These are phyloP conservation scores for Aureobasidium musti DNA, from an alignment of 2,329 filamentous ascomycete genomes.

Conservation along the genomic window DNA sequence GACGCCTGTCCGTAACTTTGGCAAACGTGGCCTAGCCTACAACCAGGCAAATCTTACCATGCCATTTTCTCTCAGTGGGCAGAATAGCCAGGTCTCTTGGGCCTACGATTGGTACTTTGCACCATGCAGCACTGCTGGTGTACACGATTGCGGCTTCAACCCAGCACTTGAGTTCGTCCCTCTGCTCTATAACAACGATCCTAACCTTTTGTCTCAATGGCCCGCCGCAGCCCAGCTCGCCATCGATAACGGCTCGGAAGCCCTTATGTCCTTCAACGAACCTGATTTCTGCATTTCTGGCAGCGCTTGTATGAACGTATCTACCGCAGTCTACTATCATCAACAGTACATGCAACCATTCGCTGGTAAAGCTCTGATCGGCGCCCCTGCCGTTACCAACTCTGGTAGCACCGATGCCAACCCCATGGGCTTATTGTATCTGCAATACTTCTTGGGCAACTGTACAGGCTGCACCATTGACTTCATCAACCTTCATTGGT, in stretches of 20 bases:
- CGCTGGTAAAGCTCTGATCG: conserved; percentile 52
- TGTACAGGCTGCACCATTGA: conserved; percentile 58
- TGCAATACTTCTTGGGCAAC: conserved; percentile 53
- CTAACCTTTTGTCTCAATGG: conserved; percentile 34
- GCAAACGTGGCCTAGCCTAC: conserved; percentile 67
- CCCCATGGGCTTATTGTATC: conserved; percentile 55
- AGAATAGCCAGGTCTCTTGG: conserved; percentile 36
- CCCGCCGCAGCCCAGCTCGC: conserved; percentile 33
- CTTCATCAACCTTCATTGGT: conserved; percentile 66
- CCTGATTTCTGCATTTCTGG: conserved; percentile 54
- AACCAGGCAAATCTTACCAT: conserved; percentile 58
- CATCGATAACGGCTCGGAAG: conserved; percentile 45
- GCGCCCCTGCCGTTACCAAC: conserved; percentile 63
- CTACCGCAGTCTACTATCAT: conserved; percentile 54
- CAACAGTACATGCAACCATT: conserved; percentile 57
- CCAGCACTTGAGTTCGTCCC: conserved; percentile 36
- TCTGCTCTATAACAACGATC: conserved; percentile 35
- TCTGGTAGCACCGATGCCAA: conserved; percentile 42
- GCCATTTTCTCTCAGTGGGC: conserved; percentile 45
- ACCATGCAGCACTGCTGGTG: conserved; percentile 25
- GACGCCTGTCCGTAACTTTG: conserved; percentile 35
- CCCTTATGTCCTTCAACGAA: conserved; percentile 69
- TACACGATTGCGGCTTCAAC: conserved; percentile 33
- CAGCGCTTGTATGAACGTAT: conserved; percentile 59
- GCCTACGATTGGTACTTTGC: conserved; percentile 37